Evolutionary conservation across 179 eudicot species (phyloP).

Genomic region (Pouteria campechiana): DNA sequence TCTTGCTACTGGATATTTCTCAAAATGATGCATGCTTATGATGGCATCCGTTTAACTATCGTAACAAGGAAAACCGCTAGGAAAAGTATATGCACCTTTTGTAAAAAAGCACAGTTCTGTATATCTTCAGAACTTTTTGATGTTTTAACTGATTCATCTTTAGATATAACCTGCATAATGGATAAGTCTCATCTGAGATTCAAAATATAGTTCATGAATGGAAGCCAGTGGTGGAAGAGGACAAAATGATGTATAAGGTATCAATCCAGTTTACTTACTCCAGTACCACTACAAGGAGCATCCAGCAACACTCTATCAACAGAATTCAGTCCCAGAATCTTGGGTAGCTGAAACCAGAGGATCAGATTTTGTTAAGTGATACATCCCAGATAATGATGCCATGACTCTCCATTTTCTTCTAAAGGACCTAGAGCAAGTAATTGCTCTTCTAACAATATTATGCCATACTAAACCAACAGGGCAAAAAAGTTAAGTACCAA

Average conservation of each 20-base stretch:
- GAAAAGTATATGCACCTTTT: conserved; percentile 41
- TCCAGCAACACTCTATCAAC: conserved; percentile 81
- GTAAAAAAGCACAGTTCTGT: conserved; percentile 61
- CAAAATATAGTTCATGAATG: not conserved
- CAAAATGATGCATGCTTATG: too few species aligned
- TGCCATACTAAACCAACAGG: too few species aligned
- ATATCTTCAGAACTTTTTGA: conserved; percentile 69
- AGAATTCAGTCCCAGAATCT: conserved; percentile 71
- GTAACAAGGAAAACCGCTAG: not conserved
- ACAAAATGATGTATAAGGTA: not conserved
- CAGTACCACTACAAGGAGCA: conserved; percentile 99
- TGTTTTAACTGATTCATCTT: conserved; percentile 95
- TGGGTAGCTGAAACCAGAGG: conserved; percentile 59
- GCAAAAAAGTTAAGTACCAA: too few species aligned
- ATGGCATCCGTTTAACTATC: too few species aligned
- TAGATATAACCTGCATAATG: conserved; percentile 74
- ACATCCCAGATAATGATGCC: too few species aligned
- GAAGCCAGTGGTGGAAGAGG: not conserved
- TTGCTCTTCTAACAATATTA: too few species aligned
- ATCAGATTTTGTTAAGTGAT: too few species aligned
- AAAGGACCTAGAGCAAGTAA: too few species aligned
- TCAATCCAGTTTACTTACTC: conserved; percentile 36
- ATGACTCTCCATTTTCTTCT: too few species aligned
- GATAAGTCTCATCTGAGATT: not conserved
- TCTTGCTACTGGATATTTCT: too few species aligned